Percentiles rank a stretch among this genome's conserved stretches.
These are phyloP conservation scores for Prosopis cineraria DNA, from an alignment of 306 rosid species.

Conservation along the genomic window DNA sequence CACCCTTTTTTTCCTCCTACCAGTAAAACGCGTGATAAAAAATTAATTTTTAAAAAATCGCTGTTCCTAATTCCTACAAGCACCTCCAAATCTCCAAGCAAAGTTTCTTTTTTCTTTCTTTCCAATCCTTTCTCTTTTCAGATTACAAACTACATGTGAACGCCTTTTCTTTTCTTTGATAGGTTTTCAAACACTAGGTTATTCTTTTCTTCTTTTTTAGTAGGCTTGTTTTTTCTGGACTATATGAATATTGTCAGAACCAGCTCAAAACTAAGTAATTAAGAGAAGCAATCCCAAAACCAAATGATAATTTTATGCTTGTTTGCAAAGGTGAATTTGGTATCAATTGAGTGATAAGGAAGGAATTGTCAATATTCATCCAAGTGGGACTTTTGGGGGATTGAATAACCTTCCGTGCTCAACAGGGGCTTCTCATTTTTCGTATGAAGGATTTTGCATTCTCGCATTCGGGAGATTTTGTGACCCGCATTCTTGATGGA, in stretches of 20 bases:
- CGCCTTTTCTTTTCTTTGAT: conserved; percentile 40
- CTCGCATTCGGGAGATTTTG: conserved; percentile 45
- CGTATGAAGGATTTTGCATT: conserved; percentile 47
- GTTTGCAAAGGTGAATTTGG: conserved; percentile 62
- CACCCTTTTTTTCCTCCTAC: conserved; percentile 19
- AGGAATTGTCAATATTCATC: conserved; percentile 53
- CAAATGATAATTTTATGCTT: conserved; percentile 42
- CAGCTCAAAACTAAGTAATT: conserved; percentile 28
- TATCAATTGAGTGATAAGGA: conserved; percentile 54
- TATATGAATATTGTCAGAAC: conserved; percentile 21
- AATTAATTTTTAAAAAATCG: neutral
- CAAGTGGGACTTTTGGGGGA: conserved; percentile 35
- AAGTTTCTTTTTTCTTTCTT: conserved; percentile 27
- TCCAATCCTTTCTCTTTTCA: conserved; percentile 26
- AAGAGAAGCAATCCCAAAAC: conserved; percentile 43
- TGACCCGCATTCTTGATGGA: conserved; percentile 68
- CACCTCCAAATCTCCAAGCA: conserved; percentile 33
- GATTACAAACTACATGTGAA: conserved; percentile 29
- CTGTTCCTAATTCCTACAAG: conserved; percentile 22
- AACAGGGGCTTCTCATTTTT: conserved; percentile 30
- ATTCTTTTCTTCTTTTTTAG: conserved; percentile 51
- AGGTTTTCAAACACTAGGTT: conserved; percentile 34
- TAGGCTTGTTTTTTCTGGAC: conserved; percentile 34
- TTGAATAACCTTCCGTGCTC: conserved; percentile 38
- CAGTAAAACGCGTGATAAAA: neutral